Evolutionary conservation across 306 rosid genomes (phyloP).

Genomic region (Prosopis cineraria): DNA sequence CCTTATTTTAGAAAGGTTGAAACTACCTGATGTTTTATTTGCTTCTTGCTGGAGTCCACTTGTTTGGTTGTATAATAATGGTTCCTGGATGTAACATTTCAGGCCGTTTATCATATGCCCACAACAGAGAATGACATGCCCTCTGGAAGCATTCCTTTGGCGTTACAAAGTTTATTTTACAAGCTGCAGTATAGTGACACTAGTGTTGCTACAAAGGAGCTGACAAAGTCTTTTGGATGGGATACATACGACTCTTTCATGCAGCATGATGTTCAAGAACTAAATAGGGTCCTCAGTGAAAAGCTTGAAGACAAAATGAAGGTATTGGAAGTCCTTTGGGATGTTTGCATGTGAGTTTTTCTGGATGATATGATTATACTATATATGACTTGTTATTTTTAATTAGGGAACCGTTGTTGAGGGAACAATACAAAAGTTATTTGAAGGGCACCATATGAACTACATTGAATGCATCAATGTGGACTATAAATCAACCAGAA

Average conservation of each 20-base stretch:
- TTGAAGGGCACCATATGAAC: slow-evolving; percentile 97
- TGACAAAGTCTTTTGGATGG: slow-evolving; percentile 91
- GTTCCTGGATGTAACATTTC: slow-evolving; percentile 42
- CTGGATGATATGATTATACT: background rate
- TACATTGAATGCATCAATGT: slow-evolving; percentile 94
- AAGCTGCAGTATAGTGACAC: slow-evolving; percentile 81
- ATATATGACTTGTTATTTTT: slow-evolving; percentile 20
- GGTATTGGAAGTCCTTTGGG: slow-evolving; percentile 39
- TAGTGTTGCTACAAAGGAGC: slow-evolving; percentile 83
- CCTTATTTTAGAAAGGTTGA: slow-evolving; percentile 84
- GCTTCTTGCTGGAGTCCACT: slow-evolving; percentile 24
- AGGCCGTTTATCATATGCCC: slow-evolving; percentile 94
- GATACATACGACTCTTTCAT: slow-evolving; percentile 85
- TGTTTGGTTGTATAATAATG: slow-evolving; percentile 25
- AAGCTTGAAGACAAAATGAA: slow-evolving; percentile 90
- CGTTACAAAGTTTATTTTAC: slow-evolving; percentile 79
- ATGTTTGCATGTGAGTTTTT: slow-evolving; percentile 1
- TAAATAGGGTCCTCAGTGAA: slow-evolving; percentile 75
- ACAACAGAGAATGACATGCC: slow-evolving; percentile 87
- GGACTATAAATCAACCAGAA: slow-evolving; percentile 92
- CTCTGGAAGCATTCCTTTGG: slow-evolving; percentile 80
- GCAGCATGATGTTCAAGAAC: slow-evolving; percentile 92
- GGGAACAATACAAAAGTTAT: slow-evolving; percentile 93
- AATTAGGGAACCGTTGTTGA: slow-evolving; percentile 93
- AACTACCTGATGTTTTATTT: slow-evolving; percentile 6